A percentile compares a stretch with the other conserved stretches of the same genome.
Conservation (phyloP, 75 land plant genomes). For the Pseudotsuga menziesii region DNA sequence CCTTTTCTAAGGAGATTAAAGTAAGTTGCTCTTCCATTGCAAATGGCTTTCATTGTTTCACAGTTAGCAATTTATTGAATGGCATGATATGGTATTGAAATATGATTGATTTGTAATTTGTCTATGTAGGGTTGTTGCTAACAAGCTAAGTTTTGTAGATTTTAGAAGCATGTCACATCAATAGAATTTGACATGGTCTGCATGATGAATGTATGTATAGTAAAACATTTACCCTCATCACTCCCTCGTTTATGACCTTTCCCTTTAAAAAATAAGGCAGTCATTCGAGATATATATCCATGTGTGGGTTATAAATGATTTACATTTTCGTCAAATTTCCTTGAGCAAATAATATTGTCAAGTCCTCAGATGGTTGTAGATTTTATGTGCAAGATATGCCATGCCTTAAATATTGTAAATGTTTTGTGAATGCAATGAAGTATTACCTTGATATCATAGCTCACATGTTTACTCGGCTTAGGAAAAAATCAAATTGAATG, state of each 20-base stretch:
- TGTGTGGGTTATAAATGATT: neutral
- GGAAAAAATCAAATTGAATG: neutral
- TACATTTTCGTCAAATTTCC: slow-evolving; percentile 15
- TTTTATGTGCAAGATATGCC: slow-evolving; percentile 63
- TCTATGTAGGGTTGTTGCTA: slow-evolving; percentile 41
- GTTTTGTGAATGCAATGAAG: slow-evolving; percentile 2
- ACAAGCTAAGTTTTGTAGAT: slow-evolving; percentile 56
- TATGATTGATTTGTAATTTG: neutral
- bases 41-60: neutral
- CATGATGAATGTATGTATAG: slow-evolving; percentile 79
- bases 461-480: neutral
- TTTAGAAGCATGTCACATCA: slow-evolving; percentile 57
- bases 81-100: neutral
- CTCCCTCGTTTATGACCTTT: neutral
- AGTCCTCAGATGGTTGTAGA: slow-evolving; percentile 61
- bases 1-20: slow-evolving; percentile 41
- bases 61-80: neutral
- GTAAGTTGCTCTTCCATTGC: slow-evolving; percentile 27
- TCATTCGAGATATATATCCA: neutral
- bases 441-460: neutral
- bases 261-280: neutral
- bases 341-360: slow-evolving; percentile 74
- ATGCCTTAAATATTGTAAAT: slow-evolving; percentile 2
- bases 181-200: slow-evolving; percentile 85
- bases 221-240: neutral